Percentiles rank a stretch among this genome's conserved stretches.
These are phyloP conservation scores for Fusarium buxicola DNA, from an alignment of 2,329 filamentous ascomycete species.

Conservation along the genomic window DNA sequence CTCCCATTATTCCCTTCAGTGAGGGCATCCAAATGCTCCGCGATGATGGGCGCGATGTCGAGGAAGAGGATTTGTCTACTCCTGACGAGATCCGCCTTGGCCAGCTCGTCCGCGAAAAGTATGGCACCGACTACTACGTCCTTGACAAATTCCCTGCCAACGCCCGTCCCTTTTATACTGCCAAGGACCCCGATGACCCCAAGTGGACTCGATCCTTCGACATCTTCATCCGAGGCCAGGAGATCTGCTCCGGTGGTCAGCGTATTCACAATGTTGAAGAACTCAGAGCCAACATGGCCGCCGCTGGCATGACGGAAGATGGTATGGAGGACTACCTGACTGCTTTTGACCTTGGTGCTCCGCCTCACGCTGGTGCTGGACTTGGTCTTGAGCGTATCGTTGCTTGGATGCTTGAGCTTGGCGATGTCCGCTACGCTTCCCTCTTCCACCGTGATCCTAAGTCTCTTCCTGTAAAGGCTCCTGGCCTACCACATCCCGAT, in stretches of 20 bases:
- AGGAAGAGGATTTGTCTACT: slow-evolving; percentile 82
- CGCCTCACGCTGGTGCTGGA: slow-evolving; percentile 89
- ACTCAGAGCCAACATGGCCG: slow-evolving; percentile 81
- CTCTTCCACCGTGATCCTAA: slow-evolving; percentile 90
- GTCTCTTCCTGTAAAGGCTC: slow-evolving; percentile 77
- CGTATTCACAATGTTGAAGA: slow-evolving; percentile 86
- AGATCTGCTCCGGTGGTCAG: slow-evolving; percentile 92
- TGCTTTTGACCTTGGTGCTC: slow-evolving; percentile 88
- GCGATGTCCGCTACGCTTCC: slow-evolving; percentile 89
- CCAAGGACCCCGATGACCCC: slow-evolving; percentile 80
- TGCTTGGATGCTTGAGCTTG: slow-evolving; percentile 85
- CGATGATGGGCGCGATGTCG: slow-evolving; percentile 81
- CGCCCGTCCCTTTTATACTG: slow-evolving; percentile 91
- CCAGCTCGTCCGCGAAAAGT: slow-evolving; percentile 86
- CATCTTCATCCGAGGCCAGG: slow-evolving; percentile 92
- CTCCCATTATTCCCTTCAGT: slow-evolving; percentile 81
- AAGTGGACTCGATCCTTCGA: slow-evolving; percentile 91
- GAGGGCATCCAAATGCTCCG: slow-evolving; percentile 86
- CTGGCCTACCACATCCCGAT: slow-evolving; percentile 83
- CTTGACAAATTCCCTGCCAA: slow-evolving; percentile 91
- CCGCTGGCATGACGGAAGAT: slow-evolving; percentile 79
- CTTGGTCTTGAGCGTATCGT: slow-evolving; percentile 90
- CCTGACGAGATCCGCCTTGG: slow-evolving; percentile 89
- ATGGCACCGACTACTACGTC: slow-evolving; percentile 90
- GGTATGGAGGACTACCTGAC: slow-evolving; percentile 91